Evolutionary conservation across 2,329 filamentous ascomycete genomes (phyloP), one percentile per base, ranked within the genome.

Genomic region (Calonectria fujianensis): DNA sequence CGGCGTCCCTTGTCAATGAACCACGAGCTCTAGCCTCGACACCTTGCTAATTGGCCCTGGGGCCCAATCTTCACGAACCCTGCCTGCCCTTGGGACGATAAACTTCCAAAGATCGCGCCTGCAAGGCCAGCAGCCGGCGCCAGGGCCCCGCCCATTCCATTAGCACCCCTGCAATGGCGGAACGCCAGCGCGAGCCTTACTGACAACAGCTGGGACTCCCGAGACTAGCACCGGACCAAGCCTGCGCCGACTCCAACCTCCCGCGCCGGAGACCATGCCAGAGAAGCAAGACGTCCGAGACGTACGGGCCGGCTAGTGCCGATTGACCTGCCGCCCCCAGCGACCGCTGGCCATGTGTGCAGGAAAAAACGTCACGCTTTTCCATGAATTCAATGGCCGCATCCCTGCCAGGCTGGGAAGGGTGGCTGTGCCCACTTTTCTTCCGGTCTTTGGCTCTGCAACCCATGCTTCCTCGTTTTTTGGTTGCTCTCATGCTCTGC

Each of bases 381-480:
- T 24, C 48, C 65, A 52, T 29, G 65, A 54, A 54, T 54, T 54
- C 48, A 45, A 37, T 45, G 24, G 24, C 61, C 31, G 48, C 65
- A 73, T 72, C 78, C 78, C 73, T 80, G 78, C 74, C 78, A 78
- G 78, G 78, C 78, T 80, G 78, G 80, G 73, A 69, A 52, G 54
- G 37, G 31, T 68, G 70, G 54, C 45, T 31, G 57, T 41, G 27
- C 18, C 57, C 57, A 63, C 57, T 63, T 16, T 61, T 35, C 31
- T 35, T 63, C 24, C 27, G 3, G 32, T 41, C 37, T 31, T 35
- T 63, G 37, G 57, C 16, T 41, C 35, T 41, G 35, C 14, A 63
- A 63, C 57, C 57, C 57, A 63, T 39, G 35, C 16, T 63, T 20
- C 13, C 8, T 63, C 37, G 9, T 63, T 63, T 29, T 39, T 61